These are phyloP conservation scores for Asclepias syriaca DNA, from an alignment of 257 asterid genomes.

Conservation along the genomic window DNA sequence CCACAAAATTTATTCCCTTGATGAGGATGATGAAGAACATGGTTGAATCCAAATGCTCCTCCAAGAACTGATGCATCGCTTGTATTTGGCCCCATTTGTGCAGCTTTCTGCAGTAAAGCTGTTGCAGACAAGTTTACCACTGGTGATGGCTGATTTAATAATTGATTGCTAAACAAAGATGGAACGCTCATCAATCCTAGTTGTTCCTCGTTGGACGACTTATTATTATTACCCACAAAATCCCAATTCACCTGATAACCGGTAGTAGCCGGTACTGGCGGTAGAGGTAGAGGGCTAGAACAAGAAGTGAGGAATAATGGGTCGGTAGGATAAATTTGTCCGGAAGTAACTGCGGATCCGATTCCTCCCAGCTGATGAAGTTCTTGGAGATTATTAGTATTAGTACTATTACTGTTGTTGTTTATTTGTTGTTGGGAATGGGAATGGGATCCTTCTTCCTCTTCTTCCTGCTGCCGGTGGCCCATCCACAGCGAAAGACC, in stretches of 20 bases:
- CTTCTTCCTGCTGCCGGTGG: conserved; percentile 1
- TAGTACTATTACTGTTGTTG: conserved; percentile 2
- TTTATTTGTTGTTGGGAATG: conserved; percentile 32
- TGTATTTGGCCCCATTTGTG: conserved; percentile 65
- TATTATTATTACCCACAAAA: too few relatives aligned
- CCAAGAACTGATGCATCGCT: conserved; percentile 41
- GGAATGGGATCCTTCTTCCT: conserved; percentile 8
- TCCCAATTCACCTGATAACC: too few relatives aligned
- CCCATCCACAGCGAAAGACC: conserved; percentile 52
- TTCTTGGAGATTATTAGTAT: conserved; percentile 36
- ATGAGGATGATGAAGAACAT: conserved; percentile 12
- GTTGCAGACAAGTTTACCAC: conserved; percentile 65
- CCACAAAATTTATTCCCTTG: conserved; percentile 40
- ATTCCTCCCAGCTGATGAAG: conserved; percentile 23
- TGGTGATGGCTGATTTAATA: conserved; percentile 18
- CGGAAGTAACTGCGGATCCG: conserved; percentile 17
- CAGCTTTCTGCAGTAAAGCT: conserved; percentile 78
- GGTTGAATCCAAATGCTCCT: conserved; percentile 36
- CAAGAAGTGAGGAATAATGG: conserved; percentile 20
- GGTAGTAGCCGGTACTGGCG: conserved; percentile 11
- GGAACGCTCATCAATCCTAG: conserved; percentile 35
- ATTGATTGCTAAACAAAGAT: conserved; percentile 54
- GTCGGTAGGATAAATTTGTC: conserved; percentile 24
- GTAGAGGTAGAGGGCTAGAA: conserved; percentile 32
- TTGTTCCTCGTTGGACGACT: conserved; percentile 15